phyloP scores from a whole-genome alignment of 2,329 filamentous ascomycete species.

The Hypomyces rosellus region DNA sequence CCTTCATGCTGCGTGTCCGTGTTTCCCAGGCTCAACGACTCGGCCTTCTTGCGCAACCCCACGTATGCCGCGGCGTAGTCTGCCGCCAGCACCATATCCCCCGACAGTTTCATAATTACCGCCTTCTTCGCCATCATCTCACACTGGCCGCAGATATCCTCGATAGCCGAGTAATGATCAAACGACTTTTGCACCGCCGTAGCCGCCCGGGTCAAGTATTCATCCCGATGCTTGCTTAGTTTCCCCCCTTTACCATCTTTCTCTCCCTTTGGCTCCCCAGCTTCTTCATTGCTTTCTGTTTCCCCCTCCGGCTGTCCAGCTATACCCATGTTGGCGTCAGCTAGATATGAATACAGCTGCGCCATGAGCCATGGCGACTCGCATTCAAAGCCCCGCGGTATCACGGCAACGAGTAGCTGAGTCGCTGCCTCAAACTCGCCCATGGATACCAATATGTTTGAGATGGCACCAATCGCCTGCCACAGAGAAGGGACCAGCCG shows the following conservation, averaged over 20 bases:
- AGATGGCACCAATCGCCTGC: conserved; percentile 62
- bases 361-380: conserved; percentile 58
- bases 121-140: conserved; percentile 80
- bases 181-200: conserved; percentile 58
- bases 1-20: neutral
- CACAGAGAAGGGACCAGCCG: conserved; percentile 65
- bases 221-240: conserved; percentile 41
- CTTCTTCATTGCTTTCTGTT: neutral
- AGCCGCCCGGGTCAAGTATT: conserved; percentile 52
- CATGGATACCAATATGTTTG: conserved; percentile 62
- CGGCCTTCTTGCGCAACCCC: conserved; percentile 42
- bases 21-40: conserved; percentile 22
- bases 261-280: neutral
- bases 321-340: conserved; percentile 72
- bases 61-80: conserved; percentile 62
- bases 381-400: conserved; percentile 72
- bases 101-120: conserved; percentile 64
- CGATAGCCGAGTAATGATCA: conserved; percentile 57
- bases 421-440: conserved; percentile 63
- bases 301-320: conserved; percentile 43
- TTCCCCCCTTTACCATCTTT: conserved; percentile 13
- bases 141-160: conserved; percentile 62
- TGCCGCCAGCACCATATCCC: conserved; percentile 57
- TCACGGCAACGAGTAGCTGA: conserved; percentile 58
- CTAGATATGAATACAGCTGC: conserved; percentile 62